Evolutionary conservation across 2,329 filamentous ascomycete genomes (phyloP).

Genomic region (Fusarium clavum): DNA sequence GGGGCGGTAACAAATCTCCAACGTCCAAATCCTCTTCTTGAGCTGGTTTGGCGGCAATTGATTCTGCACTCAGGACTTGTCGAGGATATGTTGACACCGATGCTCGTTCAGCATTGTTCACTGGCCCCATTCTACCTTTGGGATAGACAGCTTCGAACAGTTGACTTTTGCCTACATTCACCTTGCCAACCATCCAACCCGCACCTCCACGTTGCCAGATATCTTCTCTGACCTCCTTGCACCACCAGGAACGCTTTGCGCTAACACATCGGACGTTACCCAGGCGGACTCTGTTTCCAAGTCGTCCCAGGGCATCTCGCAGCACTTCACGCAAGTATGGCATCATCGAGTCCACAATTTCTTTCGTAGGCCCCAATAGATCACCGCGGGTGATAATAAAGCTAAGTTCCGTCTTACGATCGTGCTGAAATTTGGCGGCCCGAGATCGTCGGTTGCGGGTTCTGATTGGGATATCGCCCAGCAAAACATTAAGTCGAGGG

Average conservation of each 20-base stretch:
- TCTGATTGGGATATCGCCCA: constrained; percentile 79
- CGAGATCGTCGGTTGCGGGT: constrained; percentile 84
- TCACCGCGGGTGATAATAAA: constrained; percentile 94
- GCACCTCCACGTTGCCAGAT: constrained; percentile 87
- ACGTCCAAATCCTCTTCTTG: constrained; percentile 52
- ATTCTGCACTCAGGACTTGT: constrained; percentile 20
- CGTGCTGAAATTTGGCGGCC: constrained; percentile 71
- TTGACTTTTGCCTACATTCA: constrained; percentile 96
- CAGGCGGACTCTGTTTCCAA: constrained; percentile 77
- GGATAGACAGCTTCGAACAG: constrained; percentile 91
- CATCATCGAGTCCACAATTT: constrained; percentile 87
- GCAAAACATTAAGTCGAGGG: constrained; percentile 76
- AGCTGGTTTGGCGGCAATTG: constrained; percentile 49
- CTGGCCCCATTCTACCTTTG: constrained; percentile 68
- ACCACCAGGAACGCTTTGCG: constrained; percentile 91
- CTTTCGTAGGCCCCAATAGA: constrained; percentile 83
- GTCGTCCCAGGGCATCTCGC: constrained; percentile 77
- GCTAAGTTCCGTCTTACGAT: constrained; percentile 80
- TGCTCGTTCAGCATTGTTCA: constrained; percentile 16
- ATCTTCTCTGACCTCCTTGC: constrained; percentile 83
- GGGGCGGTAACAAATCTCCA: constrained; percentile 77
- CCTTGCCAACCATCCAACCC: constrained; percentile 97
- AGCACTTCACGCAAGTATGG: constrained; percentile 84
- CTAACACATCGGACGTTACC: constrained; percentile 91
- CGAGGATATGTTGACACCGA: constrained; percentile 35